These are phyloP conservation scores for Malassezia japonica DNA, from an alignment of 1,284 basidiomycete genomes.

Conservation along the genomic window DNA sequence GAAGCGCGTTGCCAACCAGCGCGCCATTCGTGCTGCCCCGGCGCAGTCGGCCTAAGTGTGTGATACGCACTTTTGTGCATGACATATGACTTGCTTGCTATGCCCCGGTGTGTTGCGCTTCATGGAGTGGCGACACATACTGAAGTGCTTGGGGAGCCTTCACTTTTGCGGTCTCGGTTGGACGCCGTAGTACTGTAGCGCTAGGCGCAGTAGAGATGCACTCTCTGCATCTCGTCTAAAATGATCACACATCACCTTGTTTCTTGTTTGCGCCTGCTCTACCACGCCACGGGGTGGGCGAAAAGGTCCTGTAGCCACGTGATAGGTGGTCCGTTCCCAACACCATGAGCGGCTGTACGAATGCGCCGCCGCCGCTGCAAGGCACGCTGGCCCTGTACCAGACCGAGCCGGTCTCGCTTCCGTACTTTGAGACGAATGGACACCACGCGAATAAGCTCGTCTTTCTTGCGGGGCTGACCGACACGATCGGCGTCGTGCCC, in stretches of 20 bases:
- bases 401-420: slow-evolving; percentile 21
- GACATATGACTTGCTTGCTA: background rate
- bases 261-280: background rate
- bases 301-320: background rate
- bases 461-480: slow-evolving; percentile 35
- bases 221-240: slow-evolving; percentile 4
- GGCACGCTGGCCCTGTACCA: slow-evolving; percentile 28
- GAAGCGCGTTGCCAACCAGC: slow-evolving; percentile 37
- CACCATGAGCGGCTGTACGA: background rate
- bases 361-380: background rate
- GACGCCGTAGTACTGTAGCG: slow-evolving; percentile 17
- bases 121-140: background rate
- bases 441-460: slow-evolving; percentile 26
- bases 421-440: slow-evolving; percentile 30
- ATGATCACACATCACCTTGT: background rate
- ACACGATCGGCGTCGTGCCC: slow-evolving; percentile 34
- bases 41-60: slow-evolving; percentile 11
- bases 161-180: slow-evolving; percentile 10
- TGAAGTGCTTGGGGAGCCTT: background rate
- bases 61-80: background rate
- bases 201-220: slow-evolving; percentile 4
- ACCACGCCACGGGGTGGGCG: no score
- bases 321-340: background rate
- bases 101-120: background rate
- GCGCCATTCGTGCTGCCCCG: slow-evolving; percentile 18